Base-by-base conservation (phyloP, 768 basidiomycete genomes). In the Clavaria fumosa region DNA sequence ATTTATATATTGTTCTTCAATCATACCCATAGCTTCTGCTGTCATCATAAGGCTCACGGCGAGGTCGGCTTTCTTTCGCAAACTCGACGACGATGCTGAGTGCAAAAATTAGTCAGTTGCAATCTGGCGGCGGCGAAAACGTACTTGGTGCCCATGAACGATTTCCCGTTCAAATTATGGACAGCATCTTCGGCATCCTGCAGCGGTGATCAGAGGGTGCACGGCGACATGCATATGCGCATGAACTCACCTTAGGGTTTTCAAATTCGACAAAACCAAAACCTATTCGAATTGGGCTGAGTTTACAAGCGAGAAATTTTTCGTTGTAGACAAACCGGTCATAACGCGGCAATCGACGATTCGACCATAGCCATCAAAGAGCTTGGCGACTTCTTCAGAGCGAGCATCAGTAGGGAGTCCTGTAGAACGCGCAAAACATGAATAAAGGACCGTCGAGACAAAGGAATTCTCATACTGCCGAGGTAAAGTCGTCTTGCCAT, bases 261-360 rank as follows among this genome's bases (percentile, higher is more conserved):
- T 93, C 93, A 51, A 95, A 97, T 58, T 97, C 93, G 47, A 96
- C 76, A 55, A 99, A 99, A 39, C 90, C 95, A 50, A 95, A 99
- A 7, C 86, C 86, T 86, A 43, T 28, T 23, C 41, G 41, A 36
- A 44, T 41, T 39, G 40, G 34, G 45, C 45, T 58, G 41, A 54
- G 46, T 28, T 34, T 22, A 37, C 39, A 24, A 35, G 45, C 46
- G 37, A 40, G 31, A 12, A 42, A 35, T 31, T 43, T 35, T 46
- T 41, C 43, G 35, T 38, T 41, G 30, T 42, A 40, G 42, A 68
- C 64, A 43, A 48, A 88, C 85, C 85, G 28, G 86, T 90, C 88
- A 93, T 90, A 56, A 93, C 82, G 49, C 85, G 78, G 58, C 85
- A 82, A 60, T 93, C 90, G 48, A 81, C 65, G 46, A 91, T 85